Conservation (phyloP, 768 basidiomycete species). For the Leccinum truebloodii region DNA sequence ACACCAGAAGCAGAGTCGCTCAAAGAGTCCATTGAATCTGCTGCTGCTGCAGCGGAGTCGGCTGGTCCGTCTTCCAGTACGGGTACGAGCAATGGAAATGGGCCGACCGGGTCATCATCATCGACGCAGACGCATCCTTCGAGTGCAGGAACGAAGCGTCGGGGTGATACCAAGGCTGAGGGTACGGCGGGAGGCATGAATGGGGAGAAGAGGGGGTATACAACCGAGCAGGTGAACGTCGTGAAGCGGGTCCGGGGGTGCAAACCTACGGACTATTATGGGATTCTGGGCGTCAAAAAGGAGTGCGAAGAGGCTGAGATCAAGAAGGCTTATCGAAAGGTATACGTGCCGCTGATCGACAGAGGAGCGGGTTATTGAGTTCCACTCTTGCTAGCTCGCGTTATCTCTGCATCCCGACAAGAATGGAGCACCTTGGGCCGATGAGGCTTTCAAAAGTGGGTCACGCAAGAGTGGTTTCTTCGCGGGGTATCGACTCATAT, state of each 20-base stretch:
- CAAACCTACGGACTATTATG: constrained; percentile 90
- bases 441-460: constrained; percentile 97
- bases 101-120: constrained; percentile 45
- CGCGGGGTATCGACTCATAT: constrained; percentile 7
- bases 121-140: constrained; percentile 72
- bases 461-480: constrained; percentile 16
- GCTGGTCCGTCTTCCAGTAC: constrained; percentile 43
- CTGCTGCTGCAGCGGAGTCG: constrained; percentile 39
- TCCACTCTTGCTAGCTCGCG: constrained; percentile 58
- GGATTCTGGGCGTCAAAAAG: constrained; percentile 77
- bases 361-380: constrained; percentile 10
- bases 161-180: constrained; percentile 43
- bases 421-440: constrained; percentile 97
- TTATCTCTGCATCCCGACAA: constrained; percentile 89
- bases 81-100: constrained; percentile 32
- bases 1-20: constrained; percentile 74
- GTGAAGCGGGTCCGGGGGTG: constrained; percentile 86
- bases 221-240: constrained; percentile 75
- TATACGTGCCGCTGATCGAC: constrained; percentile 37
- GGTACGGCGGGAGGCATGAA: constrained; percentile 65
- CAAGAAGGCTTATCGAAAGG: constrained; percentile 97
- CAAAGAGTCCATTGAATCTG: constrained; percentile 64
- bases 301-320: constrained; percentile 83
- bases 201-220: constrained; percentile 82
- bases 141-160: constrained; percentile 67